Evolutionary conservation across 2,329 filamentous ascomycete genomes (phyloP), one percentile per base, ranked within the genome.

Genomic region (Hypoxylon rubiginosum): DNA sequence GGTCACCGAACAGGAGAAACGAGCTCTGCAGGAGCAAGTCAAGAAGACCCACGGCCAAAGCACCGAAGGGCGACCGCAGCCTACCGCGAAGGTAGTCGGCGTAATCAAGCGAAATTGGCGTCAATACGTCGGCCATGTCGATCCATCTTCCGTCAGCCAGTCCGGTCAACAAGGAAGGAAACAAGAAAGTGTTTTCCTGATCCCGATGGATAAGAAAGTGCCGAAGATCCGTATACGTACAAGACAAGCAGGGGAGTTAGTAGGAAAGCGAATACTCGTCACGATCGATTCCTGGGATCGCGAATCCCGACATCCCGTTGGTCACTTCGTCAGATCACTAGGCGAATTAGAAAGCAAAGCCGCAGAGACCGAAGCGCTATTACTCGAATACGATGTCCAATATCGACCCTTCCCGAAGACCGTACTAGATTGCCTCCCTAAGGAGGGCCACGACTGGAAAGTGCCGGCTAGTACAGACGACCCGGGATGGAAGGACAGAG

Each of bases 121-220:
- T 66, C 97, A 98, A 79, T 98, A 97, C 73, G 96, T 99, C 67
- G 96, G 96, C 1, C 94, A 97, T 76, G 91, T 99, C 61, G 96
- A 99, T 76, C 90, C 91, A 54, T 92, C 92, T 10, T 97, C 94
- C 1, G 91, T 94, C 52, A 91, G 90, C 74, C 88, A 90, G 57
- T 87, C 89, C 2, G 87, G 88, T 1, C 91, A 89, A 65, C 91
- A 94, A 72, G 93, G 93, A 30, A 88, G 94, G 63, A 92, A 92
- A 73, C 93, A 97, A 77, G 94, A 97, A 77, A 97, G 89, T 15
- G 94, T 99, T 13, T 99, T 99, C 80, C 85, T 99, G 17, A 90
- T 98, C 52, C 94, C 96, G 3, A 98, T 99, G 95, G 95, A 99
- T 80, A 98, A 97, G 84, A 91, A 93, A 74, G 92, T 99, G 21